Conservation (phyloP, 495 filamentous ascomycete genomes). For the Penicillium coprophilum region DNA sequence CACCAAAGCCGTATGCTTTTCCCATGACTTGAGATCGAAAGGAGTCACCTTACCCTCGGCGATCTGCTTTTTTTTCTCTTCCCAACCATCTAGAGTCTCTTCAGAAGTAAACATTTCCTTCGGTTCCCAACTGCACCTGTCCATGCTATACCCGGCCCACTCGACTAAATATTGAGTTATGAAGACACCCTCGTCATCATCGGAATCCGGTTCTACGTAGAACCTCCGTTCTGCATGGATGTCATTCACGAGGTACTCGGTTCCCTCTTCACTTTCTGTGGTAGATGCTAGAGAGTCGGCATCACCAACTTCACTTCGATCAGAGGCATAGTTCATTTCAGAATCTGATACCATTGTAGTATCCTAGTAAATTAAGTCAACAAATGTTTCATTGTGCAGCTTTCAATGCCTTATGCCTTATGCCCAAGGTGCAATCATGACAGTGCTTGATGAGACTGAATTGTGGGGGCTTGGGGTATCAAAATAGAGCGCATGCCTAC, state of each 20-base stretch:
- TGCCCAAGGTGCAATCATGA: background rate
- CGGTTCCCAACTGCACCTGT: slow-evolving; percentile 66
- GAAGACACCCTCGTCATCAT: slow-evolving; percentile 1
- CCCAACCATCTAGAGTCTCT: slow-evolving; percentile 54
- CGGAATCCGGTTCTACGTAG: background rate
- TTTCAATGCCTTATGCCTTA: background rate
- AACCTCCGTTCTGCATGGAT: slow-evolving; percentile 48
- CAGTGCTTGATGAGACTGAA: background rate
- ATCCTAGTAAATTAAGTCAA: background rate
- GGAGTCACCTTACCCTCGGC: slow-evolving; percentile 33
- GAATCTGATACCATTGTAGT: slow-evolving; percentile 9
- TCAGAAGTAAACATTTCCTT: slow-evolving; percentile 49
- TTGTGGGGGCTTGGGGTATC: too few relatives aligned
- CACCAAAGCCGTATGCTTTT: slow-evolving; percentile 29
- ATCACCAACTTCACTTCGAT: slow-evolving; percentile 42
- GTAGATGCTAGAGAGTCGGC: slow-evolving; percentile 64
- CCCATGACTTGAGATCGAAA: slow-evolving; percentile 53
- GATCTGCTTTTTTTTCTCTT: slow-evolving; percentile 48
- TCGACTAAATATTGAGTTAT: slow-evolving; percentile 56
- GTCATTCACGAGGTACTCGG: slow-evolving; percentile 46
- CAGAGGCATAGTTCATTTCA: slow-evolving; percentile 25
- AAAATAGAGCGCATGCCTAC: background rate
- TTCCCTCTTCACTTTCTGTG: slow-evolving; percentile 34
- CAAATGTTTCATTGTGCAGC: background rate
- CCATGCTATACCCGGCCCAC: slow-evolving; percentile 60